Conservation (phyloP, 441 rosid genomes). For the Populus tomentosa region DNA sequence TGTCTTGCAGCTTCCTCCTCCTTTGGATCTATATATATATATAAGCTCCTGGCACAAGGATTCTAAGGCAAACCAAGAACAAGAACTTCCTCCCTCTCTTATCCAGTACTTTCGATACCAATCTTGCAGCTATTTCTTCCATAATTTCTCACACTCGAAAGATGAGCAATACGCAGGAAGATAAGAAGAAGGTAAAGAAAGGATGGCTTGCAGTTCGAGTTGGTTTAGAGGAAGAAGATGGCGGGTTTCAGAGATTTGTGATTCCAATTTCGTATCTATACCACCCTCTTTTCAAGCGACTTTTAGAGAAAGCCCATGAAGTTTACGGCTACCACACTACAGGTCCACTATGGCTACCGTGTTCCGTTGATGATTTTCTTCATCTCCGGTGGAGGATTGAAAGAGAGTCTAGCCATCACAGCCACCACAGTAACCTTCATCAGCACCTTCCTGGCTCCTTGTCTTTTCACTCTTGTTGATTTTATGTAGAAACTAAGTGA, state of each 20-base stretch:
- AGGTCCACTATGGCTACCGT: conserved; percentile 40
- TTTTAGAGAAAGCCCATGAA: conserved; percentile 37
- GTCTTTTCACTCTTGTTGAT: conserved; percentile 36
- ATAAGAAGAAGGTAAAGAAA: conserved; percentile 44
- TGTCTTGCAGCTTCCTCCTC: background rate
- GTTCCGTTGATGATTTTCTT: conserved; percentile 40
- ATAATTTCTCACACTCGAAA: background rate
- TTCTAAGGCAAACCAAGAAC: background rate
- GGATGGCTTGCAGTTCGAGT: conserved; percentile 43
- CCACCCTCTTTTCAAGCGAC: conserved; percentile 42
- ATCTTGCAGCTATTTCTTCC: background rate
- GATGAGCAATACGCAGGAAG: background rate
- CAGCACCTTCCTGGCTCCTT: conserved; percentile 23
- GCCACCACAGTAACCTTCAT: background rate
- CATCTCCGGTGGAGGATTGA: conserved; percentile 38
- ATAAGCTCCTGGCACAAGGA: background rate
- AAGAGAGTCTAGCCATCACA: conserved; percentile 17
- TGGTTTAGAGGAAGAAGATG: conserved; percentile 37
- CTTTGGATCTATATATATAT: no score
- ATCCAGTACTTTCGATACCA: background rate
- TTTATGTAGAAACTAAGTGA: background rate
- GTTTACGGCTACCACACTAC: conserved; percentile 34
- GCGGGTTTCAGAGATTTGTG: conserved; percentile 22
- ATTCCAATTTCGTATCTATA: conserved; percentile 41
- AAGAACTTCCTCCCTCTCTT: background rate